A percentile compares a stretch with the other conserved stretches of the same genome.
Evolutionary conservation across 2,329 filamentous ascomycete genomes (phyloP).

Genomic region (Fusarium tanahbumbuense): DNA sequence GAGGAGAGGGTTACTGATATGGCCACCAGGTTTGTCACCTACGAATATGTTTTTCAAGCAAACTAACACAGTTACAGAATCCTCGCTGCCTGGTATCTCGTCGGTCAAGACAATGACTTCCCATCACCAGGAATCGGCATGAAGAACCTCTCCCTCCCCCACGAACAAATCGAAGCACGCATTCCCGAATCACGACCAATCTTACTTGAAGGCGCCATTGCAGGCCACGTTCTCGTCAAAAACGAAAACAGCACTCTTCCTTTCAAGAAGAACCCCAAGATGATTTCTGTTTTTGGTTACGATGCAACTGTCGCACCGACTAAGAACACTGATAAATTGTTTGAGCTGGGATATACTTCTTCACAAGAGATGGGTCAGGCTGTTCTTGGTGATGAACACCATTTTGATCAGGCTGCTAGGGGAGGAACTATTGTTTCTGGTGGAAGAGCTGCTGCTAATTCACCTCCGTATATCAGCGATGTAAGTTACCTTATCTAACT

Average conservation of each 20-base stretch:
- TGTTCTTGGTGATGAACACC: constrained; percentile 55
- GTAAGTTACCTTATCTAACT: constrained; percentile 42
- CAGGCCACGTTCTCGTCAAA: constrained; percentile 78
- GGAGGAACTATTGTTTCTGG: constrained; percentile 65
- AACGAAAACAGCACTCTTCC: constrained; percentile 74
- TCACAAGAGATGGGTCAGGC: constrained; percentile 60
- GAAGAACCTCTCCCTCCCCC: constrained; percentile 68
- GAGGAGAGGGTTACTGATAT: constrained; percentile 81
- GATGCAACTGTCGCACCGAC: constrained; percentile 67
- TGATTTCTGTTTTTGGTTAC: constrained; percentile 71
- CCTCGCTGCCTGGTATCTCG: constrained; percentile 34
- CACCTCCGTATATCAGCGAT: constrained; percentile 62
- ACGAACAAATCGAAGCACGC: constrained; percentile 62
- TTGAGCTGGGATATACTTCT: constrained; percentile 61
- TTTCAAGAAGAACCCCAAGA: constrained; percentile 64
- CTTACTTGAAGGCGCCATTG: constrained; percentile 65
- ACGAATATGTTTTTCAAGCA: no score
- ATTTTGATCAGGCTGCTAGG: constrained; percentile 62
- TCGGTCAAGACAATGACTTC: constrained; percentile 60
- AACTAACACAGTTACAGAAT: not conserved
- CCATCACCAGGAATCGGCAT: constrained; percentile 63
- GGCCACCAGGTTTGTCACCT: constrained; percentile 71
- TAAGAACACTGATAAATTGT: constrained; percentile 60
- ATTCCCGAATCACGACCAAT: constrained; percentile 57
- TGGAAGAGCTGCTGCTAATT: constrained; percentile 63